Percentiles rank a stretch among this genome's conserved stretches.
Evolutionary conservation across 202 grass and related monocot genomes (phyloP).

Genomic region (Bolboschoenoplectus hybrid): DNA sequence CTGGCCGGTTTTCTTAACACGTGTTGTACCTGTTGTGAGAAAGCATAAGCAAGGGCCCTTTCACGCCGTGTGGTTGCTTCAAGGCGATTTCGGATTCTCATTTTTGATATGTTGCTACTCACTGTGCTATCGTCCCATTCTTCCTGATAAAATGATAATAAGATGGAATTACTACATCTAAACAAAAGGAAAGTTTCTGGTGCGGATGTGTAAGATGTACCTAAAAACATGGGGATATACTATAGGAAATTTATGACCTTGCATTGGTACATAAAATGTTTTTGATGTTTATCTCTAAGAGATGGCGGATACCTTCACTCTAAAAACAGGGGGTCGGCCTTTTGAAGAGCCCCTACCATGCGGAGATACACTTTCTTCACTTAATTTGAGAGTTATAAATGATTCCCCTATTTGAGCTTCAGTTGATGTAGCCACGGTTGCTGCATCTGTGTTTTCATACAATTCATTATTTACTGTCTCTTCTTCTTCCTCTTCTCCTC

Average conservation of each 20-base stretch:
- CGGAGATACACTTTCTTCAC: slow-evolving; percentile 51
- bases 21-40: slow-evolving; percentile 80
- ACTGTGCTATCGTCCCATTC: slow-evolving; percentile 98
- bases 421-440: slow-evolving; percentile 62
- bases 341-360: slow-evolving; percentile 55
- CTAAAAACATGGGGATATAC: not conserved
- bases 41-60: slow-evolving; percentile 83
- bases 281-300: not conserved
- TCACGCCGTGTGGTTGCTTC: slow-evolving; percentile 92
- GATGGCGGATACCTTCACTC: slow-evolving; percentile 57
- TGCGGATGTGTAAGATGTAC: not conserved
- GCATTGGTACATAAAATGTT: not conserved
- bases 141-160: slow-evolving; percentile 48
- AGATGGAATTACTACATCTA: not conserved
- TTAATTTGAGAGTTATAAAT: slow-evolving; percentile 51
- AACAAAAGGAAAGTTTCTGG: not conserved
- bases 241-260: not conserved
- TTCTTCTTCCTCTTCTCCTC: slow-evolving; percentile 13
- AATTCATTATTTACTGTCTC: slow-evolving; percentile 21
- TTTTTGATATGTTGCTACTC: slow-evolving; percentile 73
- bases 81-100: slow-evolving; percentile 77
- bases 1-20: not conserved
- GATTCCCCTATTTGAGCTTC: slow-evolving; percentile 78
- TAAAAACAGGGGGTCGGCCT: slow-evolving; percentile 51
- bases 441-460: slow-evolving; percentile 46